Evolutionary conservation across 805 yeast genomes (phyloP), one percentile per base, ranked within the genome.

Genomic region (Pichia californica): DNA sequence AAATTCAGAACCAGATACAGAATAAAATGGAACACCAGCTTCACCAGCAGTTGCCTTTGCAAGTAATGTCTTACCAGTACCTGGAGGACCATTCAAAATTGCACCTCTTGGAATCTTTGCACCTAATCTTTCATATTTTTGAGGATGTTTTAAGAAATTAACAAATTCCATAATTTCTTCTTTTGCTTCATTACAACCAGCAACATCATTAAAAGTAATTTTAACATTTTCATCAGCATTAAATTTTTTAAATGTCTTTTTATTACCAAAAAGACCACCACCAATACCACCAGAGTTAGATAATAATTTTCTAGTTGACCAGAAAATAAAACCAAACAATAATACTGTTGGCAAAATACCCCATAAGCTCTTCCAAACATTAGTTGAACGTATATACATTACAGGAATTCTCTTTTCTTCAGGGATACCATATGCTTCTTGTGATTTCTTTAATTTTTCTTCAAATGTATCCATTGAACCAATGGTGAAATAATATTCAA

Each of bases 21-120:
- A 81, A 51, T 79, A 79, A 62, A 88, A 88, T 21, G 97, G 96
- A 40, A 88, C 97, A 40, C 87, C 93, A 2, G 96, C 96, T 62
- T 88, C 96, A 54, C 97, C 96, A 3, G 96, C 97, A 21, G 96
- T 88, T 11, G 96, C 96, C 62, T 85, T 88, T 20, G 96, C 96
- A 44, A 88, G 67, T 50, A 88, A 66, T 0, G 97, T 88, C 64
- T 88, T 88, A 77, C 97, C 97, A 3, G 97, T 88, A 70, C 97
- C 97, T 34, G 97, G 97, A 15, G 96, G 94, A 52, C 97, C 97
- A 11, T 94, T 83, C 40, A 88, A 67, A 51, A 88, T 85, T 7
- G 96, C 97, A 61, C 97, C 97, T 62, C 96, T 74, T 43, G 97
- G 97, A 50, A 88, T 88, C 63, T 88, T 86, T 10, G 96, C 97